phyloP scores from a whole-genome alignment of 2,329 filamentous ascomycete genomes.

The Cryphonectria naterciae region DNA sequence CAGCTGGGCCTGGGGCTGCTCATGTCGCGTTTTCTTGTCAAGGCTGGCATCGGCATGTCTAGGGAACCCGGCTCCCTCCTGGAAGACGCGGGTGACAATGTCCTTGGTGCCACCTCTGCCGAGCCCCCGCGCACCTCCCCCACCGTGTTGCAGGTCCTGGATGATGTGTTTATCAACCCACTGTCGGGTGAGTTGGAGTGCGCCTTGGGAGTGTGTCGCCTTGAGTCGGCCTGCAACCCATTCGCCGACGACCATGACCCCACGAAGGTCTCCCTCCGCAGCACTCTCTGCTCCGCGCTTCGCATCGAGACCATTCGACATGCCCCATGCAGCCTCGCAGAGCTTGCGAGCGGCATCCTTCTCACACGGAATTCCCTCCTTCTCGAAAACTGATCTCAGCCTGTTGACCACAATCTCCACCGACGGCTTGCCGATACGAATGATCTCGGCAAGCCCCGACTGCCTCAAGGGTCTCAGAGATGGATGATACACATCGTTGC shows the following conservation, averaged over 20 bases:
- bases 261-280: constrained; percentile 75
- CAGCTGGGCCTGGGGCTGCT: constrained; percentile 63
- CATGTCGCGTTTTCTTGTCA: constrained; percentile 51
- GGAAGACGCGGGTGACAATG: constrained; percentile 77
- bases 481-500: constrained; percentile 95
- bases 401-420: constrained; percentile 83
- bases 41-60: constrained; percentile 53
- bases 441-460: constrained; percentile 81
- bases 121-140: constrained; percentile 71
- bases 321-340: constrained; percentile 83
- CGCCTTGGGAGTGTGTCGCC: constrained; percentile 46
- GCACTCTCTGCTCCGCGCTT: constrained; percentile 69
- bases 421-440: constrained; percentile 87
- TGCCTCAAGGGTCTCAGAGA: constrained; percentile 86
- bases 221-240: constrained; percentile 79
- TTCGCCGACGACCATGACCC: constrained; percentile 84
- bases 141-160: constrained; percentile 69
- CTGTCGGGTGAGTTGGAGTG: constrained; percentile 63
- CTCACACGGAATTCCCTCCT: constrained; percentile 86
- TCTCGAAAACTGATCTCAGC: constrained; percentile 82
- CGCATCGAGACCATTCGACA: constrained; percentile 71
- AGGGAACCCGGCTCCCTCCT: constrained; percentile 78
- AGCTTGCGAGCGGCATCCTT: constrained; percentile 84
- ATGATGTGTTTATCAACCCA: constrained; percentile 78
- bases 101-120: constrained; percentile 75